A percentile compares a stretch with the other conserved stretches of the same genome.
phyloP scores from a whole-genome alignment of 2,329 filamentous ascomycete genomes.

The Ophiostoma quercus region DNA sequence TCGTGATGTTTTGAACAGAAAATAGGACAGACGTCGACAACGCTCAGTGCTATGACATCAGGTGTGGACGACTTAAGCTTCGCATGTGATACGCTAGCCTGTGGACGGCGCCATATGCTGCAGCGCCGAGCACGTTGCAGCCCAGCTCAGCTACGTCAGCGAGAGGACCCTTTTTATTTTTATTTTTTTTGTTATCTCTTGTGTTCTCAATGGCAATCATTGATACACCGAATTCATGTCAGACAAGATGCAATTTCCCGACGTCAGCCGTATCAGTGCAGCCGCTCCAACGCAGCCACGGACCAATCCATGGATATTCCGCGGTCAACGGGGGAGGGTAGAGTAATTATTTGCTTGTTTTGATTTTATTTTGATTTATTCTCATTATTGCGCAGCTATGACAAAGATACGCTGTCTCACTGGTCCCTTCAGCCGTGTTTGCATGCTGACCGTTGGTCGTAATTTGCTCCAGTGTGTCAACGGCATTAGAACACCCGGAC shows the following conservation, averaged over 20 bases:
- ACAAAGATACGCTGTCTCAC: background rate
- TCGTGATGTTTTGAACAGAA: background rate
- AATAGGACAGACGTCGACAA: background rate
- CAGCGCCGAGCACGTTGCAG: background rate
- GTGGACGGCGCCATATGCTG: background rate
- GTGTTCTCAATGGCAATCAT: background rate
- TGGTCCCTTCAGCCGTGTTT: background rate
- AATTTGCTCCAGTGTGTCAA: background rate
- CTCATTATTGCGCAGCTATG: background rate
- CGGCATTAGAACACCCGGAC: conserved; percentile 7
- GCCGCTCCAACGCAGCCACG: background rate
- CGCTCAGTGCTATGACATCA: background rate
- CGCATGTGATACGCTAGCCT: background rate
- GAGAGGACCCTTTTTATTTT: background rate
- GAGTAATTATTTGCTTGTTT: background rate
- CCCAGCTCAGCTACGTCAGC: background rate
- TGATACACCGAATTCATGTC: background rate
- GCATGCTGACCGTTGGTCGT: background rate
- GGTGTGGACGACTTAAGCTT: background rate
- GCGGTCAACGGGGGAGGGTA: background rate
- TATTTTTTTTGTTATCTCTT: background rate
- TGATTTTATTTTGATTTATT: background rate
- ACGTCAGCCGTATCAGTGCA: background rate
- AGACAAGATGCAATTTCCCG: background rate
- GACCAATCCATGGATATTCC: background rate